Conservation (phyloP, 768 basidiomycete genomes). For the Gloeostereum incarnatum region DNA sequence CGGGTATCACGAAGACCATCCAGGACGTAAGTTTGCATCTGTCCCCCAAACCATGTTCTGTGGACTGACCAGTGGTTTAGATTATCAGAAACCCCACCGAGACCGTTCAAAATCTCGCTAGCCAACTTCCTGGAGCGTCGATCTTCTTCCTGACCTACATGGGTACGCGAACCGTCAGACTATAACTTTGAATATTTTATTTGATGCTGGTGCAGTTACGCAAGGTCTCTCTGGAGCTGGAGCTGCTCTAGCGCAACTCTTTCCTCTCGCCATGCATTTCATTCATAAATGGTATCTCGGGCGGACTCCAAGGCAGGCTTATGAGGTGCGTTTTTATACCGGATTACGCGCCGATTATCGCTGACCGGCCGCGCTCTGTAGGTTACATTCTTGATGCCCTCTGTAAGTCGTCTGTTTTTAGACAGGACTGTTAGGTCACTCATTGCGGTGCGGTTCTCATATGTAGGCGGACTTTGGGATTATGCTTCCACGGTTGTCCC, state of each 20-base stretch:
- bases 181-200: not conserved
- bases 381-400: constrained; percentile 48
- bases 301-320: constrained; percentile 59
- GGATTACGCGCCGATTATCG: not conserved
- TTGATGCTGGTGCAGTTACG: constrained; percentile 32
- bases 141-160: constrained; percentile 60
- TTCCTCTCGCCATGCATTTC: constrained; percentile 45
- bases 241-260: constrained; percentile 42
- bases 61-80: constrained; percentile 10
- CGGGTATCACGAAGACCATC: constrained; percentile 40
- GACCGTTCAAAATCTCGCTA: constrained; percentile 33
- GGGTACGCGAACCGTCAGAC: constrained; percentile 16
- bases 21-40: constrained; percentile 13
- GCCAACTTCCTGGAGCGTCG: constrained; percentile 43
- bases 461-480: constrained; percentile 39
- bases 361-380: constrained; percentile 5
- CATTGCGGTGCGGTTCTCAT: not conserved
- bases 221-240: constrained; percentile 46
- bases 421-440: not conserved
- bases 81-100: constrained; percentile 33
- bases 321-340: constrained; percentile 15
- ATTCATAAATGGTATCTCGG: constrained; percentile 58
- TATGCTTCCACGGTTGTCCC: constrained; percentile 38
- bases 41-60: not conserved
- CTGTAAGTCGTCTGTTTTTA: constrained; percentile 18